Evolutionary conservation across 345 rosid species (phyloP), one percentile per base, ranked within the genome.

Genomic region (Bruguiera parviflora): DNA sequence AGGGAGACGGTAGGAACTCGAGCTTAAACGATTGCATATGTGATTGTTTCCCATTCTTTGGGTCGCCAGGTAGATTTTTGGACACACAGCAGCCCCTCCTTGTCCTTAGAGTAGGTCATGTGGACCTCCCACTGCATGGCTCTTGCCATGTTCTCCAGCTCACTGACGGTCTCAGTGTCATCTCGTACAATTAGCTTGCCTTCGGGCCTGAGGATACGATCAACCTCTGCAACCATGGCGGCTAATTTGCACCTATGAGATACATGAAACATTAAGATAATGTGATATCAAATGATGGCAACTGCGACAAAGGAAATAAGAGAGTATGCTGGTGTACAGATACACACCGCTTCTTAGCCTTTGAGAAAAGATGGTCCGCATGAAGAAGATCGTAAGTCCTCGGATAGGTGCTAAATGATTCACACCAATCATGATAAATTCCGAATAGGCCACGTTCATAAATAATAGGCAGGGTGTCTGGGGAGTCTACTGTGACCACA

Each of bases 381-480:
- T 95, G 99, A 58, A 95, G 88, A 74, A 95, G 96, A 84, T 95
- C 99, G 56, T 92, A 92, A 29, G 97, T 75, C 80, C 98, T 85
- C 22, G 99, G 99, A 58, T 95, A 92, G 59, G 99, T 92, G 77
- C 84, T 95, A 77, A 95, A 95, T 61, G 99, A 90, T 80, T 95
- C 91, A 8, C 98, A 92, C 99, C 99, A 95, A 62, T 95, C 97
- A 60, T 95, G 99, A 77, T 95, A 95, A 51, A 89, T 87, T 51
- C 97, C 99, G 5, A 95, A 89, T 22, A 95, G 88, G 65, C 98
- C 99, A 31, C 99, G 85, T 64, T 95, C 98, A 31, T 85, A 95
- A 39, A 95, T 92, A 67, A 95, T 78, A 59, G 99, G 96, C 5
- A 95, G 84, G 10, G 99, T 92, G 80, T 95, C 99, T 24, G 96